phyloP scores from a whole-genome alignment of 768 basidiomycete genomes.

The Panellus pusillus region DNA sequence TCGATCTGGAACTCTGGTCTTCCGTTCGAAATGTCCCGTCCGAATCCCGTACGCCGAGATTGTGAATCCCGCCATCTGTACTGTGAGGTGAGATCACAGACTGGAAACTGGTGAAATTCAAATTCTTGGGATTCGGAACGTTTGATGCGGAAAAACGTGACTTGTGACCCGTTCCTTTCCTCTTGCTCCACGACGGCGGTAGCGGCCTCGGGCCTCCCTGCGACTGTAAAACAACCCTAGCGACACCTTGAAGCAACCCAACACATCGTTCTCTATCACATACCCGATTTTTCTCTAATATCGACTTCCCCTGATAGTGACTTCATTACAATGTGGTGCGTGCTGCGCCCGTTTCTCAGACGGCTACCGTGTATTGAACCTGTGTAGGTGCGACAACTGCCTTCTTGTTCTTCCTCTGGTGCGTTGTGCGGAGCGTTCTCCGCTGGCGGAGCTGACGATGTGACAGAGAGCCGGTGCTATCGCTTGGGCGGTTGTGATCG shows the following conservation, averaged over 20 bases:
- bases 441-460: constrained; percentile 25
- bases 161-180: constrained; percentile 19
- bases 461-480: constrained; percentile 68
- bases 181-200: constrained; percentile 21
- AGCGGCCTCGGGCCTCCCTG: constrained; percentile 9
- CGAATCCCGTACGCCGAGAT: constrained; percentile 1
- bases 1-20: neutral
- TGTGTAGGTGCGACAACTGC: constrained; percentile 75
- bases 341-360: constrained; percentile 11
- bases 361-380: constrained; percentile 25
- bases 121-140: neutral
- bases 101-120: too few species aligned
- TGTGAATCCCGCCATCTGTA: neutral
- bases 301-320: constrained; percentile 11
- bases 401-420: constrained; percentile 73
- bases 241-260: constrained; percentile 20
- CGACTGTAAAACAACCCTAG: constrained; percentile 9
- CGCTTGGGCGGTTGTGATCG: constrained; percentile 63
- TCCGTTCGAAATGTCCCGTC: neutral
- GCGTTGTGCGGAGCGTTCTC: constrained; percentile 32
- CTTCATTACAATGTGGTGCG: constrained; percentile 31
- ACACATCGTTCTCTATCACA: neutral
- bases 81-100: too few species aligned
- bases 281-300: constrained; percentile 12
- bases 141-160: neutral